Evolutionary conservation across 179 eudicot species (phyloP), one percentile per base, ranked within the genome.

Genomic region (Sideroxylon spinosum): DNA sequence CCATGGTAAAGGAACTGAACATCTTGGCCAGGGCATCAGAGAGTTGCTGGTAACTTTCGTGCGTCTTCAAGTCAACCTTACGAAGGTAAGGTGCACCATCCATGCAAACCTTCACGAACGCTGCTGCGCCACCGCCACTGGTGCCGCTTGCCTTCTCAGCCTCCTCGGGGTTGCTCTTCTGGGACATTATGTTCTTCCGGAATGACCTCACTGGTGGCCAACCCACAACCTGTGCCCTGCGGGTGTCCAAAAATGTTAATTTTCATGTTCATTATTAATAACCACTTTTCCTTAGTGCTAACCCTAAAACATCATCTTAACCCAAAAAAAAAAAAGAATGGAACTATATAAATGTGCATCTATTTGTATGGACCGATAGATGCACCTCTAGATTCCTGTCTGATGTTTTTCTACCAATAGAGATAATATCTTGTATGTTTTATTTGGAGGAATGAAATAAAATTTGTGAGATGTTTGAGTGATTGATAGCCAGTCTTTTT

Each of bases 141-240:
- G 7, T 22, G 59, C 64, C 12, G 48, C 83, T 75, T 6, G 84
- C 37, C 70, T 82, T 89, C 67, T 87, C 82, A 10, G 63, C 74
- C 73, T 71, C 91, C 3, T 87, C 89, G 0, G 87, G 14, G 73
- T 46, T 77, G 84, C 76, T 88, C 85, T 91, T 91, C 17, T 78
- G 74, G 57, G 91, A 73, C 86, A 91, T 88, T 68, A 84, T 75
- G 84, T 91, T 92, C 87, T 91, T 92, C 52, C 94, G 71, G 82
- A 69, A 92, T 5, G 92, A 89, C 80, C 97, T 83, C 52, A 92
- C 97, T 13, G 97, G 97, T 81, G 97, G 97, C 97, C 97, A 92
- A 66, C 97, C 97, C 63, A 92, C 94, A 7, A 91, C 94, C 78
- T 89, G 94, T 72, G 93, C 88, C 86, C 97, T 92, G 78, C 78